Evolutionary conservation across 371 early-diverging fungal species (phyloP).

Genomic region (Lichtheimia ornata): DNA sequence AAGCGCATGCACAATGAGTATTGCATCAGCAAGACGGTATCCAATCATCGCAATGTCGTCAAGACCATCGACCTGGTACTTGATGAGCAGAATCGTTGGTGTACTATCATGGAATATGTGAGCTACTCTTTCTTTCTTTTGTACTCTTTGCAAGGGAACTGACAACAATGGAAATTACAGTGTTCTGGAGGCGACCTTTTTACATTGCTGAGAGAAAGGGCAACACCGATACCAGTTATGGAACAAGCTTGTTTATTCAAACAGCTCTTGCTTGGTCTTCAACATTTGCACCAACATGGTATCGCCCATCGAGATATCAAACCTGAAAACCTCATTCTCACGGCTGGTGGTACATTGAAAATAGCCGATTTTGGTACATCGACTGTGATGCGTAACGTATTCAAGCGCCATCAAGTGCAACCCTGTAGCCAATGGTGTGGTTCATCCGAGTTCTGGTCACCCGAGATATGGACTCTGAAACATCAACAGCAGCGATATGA

Average conservation of each 20-base stretch:
- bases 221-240: conserved; percentile 31
- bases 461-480: conserved; percentile 66
- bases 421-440: conserved; percentile 84
- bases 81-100: conserved; percentile 55
- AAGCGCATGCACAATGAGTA: conserved; percentile 74
- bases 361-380: conserved; percentile 98
- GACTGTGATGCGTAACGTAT: conserved; percentile 83
- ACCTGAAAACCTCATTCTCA: conserved; percentile 92
- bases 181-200: conserved; percentile 72
- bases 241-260: conserved; percentile 66
- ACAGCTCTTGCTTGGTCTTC: conserved; percentile 93
- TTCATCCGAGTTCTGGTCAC: conserved; percentile 89
- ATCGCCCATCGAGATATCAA: conserved; percentile 88
- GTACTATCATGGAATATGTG: conserved; percentile 73
- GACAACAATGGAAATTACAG: conserved; percentile 15
- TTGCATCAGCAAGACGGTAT: conserved; percentile 66
- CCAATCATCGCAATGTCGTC: conserved; percentile 69
- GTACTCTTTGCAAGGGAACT: background rate
- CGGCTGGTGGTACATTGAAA: conserved; percentile 80
- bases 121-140: conserved; percentile 16
- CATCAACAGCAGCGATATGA: conserved; percentile 69
- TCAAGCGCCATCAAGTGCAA: conserved; percentile 76
- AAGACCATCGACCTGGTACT: conserved; percentile 70
- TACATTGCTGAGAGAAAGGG: conserved; percentile 39
- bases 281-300: conserved; percentile 94